Base-by-base conservation (phyloP, 2,329 filamentous ascomycete genomes). In the Penicillium griseofulvum region DNA sequence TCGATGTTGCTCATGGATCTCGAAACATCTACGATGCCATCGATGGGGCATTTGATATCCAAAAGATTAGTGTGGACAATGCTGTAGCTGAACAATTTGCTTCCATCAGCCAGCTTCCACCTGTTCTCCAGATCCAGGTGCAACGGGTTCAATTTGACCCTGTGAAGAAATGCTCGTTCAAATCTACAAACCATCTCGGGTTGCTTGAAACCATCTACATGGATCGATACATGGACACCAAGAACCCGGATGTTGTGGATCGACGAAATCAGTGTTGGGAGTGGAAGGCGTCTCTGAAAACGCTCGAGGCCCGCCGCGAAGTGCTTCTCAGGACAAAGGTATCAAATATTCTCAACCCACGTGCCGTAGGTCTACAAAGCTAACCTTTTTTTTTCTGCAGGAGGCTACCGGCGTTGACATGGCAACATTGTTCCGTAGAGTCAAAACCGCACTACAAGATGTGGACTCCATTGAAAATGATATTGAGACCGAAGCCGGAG, bases 61-160 rank as follows among this genome's bases (percentile, higher is more conserved):
- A 94, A 64, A 83, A 86, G 28, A 83, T 93, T 29, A 85, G 86
- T 31, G 82, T 88, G 24, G 84, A 84, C 55, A 83, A 83, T n/a
- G 68, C 77, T 67, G 66, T 83, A 68, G 74, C 84, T 55, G 76
- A 81, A 72, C 80, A 83, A 55, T 93, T 87, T 70, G 86, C 86
- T 7, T 87, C 89, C 1, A 89, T 96, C 59, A 84, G 83, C 58
- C 80, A 81, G n/a, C 78, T 92, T 11, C 91, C 94, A 0, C 91
- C 92, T 0, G 84, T 99, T 31, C 78, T 97, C 17, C 92, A 97
- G 66, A 86, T 99, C 42, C 89, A 91, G 61, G 90, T 99, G 31
- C 91, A 96, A 68, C 86, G 94, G 5, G 87, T 89, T 4, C 86
- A 88, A 56, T 90, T 86, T 48, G 87, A 90, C 60, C 81, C 82